phyloP scores from a whole-genome alignment of 1,284 basidiomycete genomes.

The Clitocybe nebularis region DNA sequence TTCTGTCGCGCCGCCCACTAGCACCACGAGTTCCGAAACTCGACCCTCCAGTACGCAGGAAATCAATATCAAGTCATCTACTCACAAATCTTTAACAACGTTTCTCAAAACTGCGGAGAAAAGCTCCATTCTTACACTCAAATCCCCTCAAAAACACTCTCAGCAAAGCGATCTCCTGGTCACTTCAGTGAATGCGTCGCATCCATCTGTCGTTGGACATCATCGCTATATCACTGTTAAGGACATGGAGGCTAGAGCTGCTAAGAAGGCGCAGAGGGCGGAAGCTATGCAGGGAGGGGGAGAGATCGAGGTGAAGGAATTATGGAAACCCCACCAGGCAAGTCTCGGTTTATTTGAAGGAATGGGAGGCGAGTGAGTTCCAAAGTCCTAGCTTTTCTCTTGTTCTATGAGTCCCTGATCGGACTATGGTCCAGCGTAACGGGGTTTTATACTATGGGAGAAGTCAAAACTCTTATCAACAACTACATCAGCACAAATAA shows the following conservation, averaged over 20 bases:
- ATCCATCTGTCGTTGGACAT: slow-evolving; percentile 57
- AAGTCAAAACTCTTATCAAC: slow-evolving; percentile 57
- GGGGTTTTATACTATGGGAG: slow-evolving; percentile 48
- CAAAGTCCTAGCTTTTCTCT: no score
- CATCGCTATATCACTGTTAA: slow-evolving; percentile 54
- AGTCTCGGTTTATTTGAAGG: slow-evolving; percentile 60
- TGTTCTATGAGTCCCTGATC: no score
- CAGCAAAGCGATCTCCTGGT: slow-evolving; percentile 64
- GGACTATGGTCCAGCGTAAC: slow-evolving; percentile 41
- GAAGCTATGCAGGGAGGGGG: slow-evolving; percentile 41
- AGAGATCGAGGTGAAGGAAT: slow-evolving; percentile 56
- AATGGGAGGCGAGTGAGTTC: slow-evolving; percentile 50
- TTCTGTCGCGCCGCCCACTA: slow-evolving; percentile 34
- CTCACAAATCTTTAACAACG: slow-evolving; percentile 74
- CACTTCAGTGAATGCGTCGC: slow-evolving; percentile 55
- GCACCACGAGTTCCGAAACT: slow-evolving; percentile 32
- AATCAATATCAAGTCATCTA: slow-evolving; percentile 62
- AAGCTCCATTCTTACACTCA: slow-evolving; percentile 66
- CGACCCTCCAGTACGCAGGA: slow-evolving; percentile 29
- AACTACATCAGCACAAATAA: slow-evolving; percentile 56
- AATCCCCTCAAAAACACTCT: slow-evolving; percentile 50
- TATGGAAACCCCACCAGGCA: slow-evolving; percentile 69
- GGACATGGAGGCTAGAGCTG: slow-evolving; percentile 55
- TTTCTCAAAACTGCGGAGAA: slow-evolving; percentile 79
- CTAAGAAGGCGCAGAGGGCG: slow-evolving; percentile 48